Evolutionary conservation across 371 early-diverging fungal species (phyloP), one percentile per base, ranked within the genome.

Genomic region (Mortierella sp.): DNA sequence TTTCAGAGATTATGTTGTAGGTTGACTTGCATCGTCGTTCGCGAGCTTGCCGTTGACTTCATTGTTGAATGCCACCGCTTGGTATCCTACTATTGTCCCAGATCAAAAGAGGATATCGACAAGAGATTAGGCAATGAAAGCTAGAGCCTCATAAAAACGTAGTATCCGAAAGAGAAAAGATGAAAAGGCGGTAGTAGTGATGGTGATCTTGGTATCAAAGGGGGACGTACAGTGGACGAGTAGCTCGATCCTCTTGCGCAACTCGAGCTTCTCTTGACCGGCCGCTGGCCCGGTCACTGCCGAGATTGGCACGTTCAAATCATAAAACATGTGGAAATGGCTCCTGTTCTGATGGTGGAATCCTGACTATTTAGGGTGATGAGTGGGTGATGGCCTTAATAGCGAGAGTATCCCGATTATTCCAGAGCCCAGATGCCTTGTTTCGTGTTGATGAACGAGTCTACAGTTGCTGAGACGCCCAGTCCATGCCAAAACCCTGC

Each of bases 31-130:
- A 75, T 93, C 86, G 57, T 85, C 86, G 12, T 84, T 62, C 23
- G 83, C 75, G 21, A 89, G 65, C 62, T 88, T 90, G 12, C 89
- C 88, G 2, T 74, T 66, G 45, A 91, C 70, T 6, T 82, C 83
- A 29, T 88, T 79, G 82, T 93, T 96, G 56, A 91, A 84, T 3
- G 97, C 96, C 19, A 94, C 84, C 16, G 86, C 90, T 30, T 88
- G 85, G 68, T 91, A 91, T 21, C 93, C 93, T 59, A 92, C 91
- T 91, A 68, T 29, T 68, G 60, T 59, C 28, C 5, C 50, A 50
- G 21, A 50, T 37, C 37, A 37, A 37, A 37, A 37, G 9, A 37
- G 50, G 14, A 50, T 7, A 21, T 4, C 4, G 14, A 50, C 2
- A 14, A 26, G 55, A 55, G 23, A 26, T 19, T 25, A 19, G 23